Evolutionary conservation across 805 yeast genomes (phyloP).

Genomic region (Myxozyma vanderwaltii): DNA sequence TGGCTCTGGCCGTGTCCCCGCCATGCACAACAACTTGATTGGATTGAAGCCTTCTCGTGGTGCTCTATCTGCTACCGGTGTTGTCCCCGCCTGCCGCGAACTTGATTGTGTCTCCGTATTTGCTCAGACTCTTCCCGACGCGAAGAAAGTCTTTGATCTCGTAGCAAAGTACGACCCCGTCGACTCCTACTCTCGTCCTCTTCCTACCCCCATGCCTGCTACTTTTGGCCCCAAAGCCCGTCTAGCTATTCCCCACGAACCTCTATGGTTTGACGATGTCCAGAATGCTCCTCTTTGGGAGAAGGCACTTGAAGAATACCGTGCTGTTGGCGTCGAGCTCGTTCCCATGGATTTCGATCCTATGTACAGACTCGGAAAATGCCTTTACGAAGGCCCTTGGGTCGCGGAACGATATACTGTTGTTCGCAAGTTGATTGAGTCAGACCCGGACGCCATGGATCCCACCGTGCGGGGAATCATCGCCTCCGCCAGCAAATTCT

Average conservation of each 20-base stretch:
- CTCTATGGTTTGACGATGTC: slow-evolving; percentile 81
- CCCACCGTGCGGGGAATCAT: slow-evolving; percentile 80
- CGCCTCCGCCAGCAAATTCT: slow-evolving; percentile 69
- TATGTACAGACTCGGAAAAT: slow-evolving; percentile 75
- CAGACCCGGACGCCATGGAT: slow-evolving; percentile 60
- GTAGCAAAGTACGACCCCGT: slow-evolving; percentile 71
- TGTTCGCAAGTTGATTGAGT: slow-evolving; percentile 64
- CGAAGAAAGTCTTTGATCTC: slow-evolving; percentile 70
- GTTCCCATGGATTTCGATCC: slow-evolving; percentile 71
- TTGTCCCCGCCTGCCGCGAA: slow-evolving; percentile 98
- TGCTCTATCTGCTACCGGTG: slow-evolving; percentile 79
- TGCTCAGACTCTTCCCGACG: slow-evolving; percentile 75
- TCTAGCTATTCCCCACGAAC: slow-evolving; percentile 73
- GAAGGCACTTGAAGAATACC: slow-evolving; percentile 58
- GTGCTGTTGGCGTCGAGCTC: slow-evolving; percentile 59
- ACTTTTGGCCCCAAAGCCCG: slow-evolving; percentile 61
- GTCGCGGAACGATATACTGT: slow-evolving; percentile 94
- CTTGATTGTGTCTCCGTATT: slow-evolving; percentile 90
- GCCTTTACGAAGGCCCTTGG: slow-evolving; percentile 97
- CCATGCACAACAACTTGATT: slow-evolving; percentile 87
- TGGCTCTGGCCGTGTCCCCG: slow-evolving; percentile 97
- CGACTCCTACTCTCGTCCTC: slow-evolving; percentile 78
- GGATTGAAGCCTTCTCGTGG: slow-evolving; percentile 95
- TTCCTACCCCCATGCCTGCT: slow-evolving; percentile 66
- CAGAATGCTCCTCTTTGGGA: slow-evolving; percentile 72